Evolutionary conservation across 106 monocot species (phyloP), one percentile per base, ranked within the genome.

Genomic region (Dendrobium catenatum): DNA sequence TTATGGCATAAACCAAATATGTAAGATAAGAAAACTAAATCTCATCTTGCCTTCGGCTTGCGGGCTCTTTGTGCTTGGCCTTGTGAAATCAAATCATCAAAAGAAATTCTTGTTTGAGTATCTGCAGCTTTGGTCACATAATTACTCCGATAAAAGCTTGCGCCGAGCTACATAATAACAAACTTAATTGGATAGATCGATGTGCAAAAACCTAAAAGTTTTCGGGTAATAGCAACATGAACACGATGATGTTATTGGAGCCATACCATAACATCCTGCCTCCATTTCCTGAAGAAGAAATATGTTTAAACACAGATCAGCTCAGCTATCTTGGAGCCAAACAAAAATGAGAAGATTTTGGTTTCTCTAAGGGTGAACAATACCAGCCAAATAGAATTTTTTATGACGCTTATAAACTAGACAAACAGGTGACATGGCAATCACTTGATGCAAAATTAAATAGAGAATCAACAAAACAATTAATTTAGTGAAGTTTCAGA

Each of bases 31-130:
- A 26, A 68, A 31, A 68, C 9, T 37, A 70, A 70, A 33, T 70
- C 2, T 70, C n/a, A 70, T 33, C 70, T 70, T 70, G 70, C 70
- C 70, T 70, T 70, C 37, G 70, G 16, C 70, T 70, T 70, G 70
- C 37, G 16, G 24, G 37, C 70, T 16, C 37, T 70, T n/a, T 70
- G 70, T 70, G 37, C 10, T 40, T 0, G 9, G 20, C 4, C 37
- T 16, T 70, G 33, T 37, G 37, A 70, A 70, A 70, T 70, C 13
- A 70, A 16, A 37, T 15, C 70, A 70, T 70, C 37, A 70, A 70
- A 37, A 70, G 70, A 70, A 70, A 16, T 16, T 37, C 31, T 70
- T 37, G 70, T 16, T 70, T 3, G 70, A 70, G 70, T 4, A 70
- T 70, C 37, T 37, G 15, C 37, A 70, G 70, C 29, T 24, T 33